A percentile compares a stretch with the other conserved stretches of the same genome.
Evolutionary conservation across 495 filamentous ascomycete species (phyloP).

Genomic region (Penicillium odoratum): DNA sequence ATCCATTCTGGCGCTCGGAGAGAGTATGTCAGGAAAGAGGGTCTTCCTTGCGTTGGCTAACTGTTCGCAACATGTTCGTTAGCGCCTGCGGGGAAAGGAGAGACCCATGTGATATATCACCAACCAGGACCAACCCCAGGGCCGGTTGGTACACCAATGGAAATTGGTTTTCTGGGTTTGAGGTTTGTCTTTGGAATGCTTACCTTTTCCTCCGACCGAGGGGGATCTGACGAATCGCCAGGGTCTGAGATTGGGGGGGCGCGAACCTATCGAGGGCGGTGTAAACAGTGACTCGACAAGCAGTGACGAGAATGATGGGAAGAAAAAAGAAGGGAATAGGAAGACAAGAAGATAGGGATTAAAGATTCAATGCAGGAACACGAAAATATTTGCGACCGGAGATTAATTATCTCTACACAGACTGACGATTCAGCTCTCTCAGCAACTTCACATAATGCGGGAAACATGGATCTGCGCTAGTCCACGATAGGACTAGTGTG

Average conservation of each 20-base stretch:
- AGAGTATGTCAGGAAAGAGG: not conserved
- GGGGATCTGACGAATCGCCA: not conserved
- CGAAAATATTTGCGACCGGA: not conserved
- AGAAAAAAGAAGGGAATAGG: not conserved
- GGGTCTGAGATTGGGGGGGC: constrained; percentile 1
- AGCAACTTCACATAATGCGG: constrained; percentile 15
- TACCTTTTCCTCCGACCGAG: constrained; percentile 1
- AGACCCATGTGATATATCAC: constrained; percentile 13
- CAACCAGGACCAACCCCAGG: constrained; percentile 7
- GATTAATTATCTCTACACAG: not conserved
- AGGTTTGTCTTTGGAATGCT: not conserved
- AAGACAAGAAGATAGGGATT: not conserved
- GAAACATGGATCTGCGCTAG: constrained; percentile 39
- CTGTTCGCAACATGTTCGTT: constrained; percentile 12
- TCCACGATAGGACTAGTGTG: constrained; percentile 42
- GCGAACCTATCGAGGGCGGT: constrained; percentile 7
- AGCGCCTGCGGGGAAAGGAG: constrained; percentile 28
- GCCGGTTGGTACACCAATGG: not conserved
- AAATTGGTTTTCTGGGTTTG: not conserved
- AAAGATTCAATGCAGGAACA: constrained; percentile 11
- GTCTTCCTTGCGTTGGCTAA: constrained; percentile 1
- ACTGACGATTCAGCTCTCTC: constrained; percentile 22
- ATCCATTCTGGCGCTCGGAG: constrained; percentile 25
- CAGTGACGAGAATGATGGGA: not conserved
- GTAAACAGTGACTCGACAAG: not conserved